phyloP scores from a whole-genome alignment of 2,329 filamentous ascomycete genomes.

The Phialemonium atrogriseum region DNA sequence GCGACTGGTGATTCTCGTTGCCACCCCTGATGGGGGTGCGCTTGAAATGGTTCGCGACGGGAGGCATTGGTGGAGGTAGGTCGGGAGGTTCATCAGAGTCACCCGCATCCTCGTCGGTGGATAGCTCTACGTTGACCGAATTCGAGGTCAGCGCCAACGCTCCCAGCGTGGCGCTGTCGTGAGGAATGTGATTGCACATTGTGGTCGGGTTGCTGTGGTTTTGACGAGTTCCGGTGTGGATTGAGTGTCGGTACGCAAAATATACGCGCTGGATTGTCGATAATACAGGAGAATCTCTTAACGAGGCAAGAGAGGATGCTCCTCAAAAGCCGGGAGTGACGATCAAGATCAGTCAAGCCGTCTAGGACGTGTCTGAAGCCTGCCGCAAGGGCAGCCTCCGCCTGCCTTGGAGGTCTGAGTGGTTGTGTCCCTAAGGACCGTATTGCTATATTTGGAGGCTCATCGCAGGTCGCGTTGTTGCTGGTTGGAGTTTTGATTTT shows the following conservation, averaged over 20 bases:
- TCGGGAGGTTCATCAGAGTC: slow-evolving; percentile 91
- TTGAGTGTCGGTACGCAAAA: too few relatives aligned
- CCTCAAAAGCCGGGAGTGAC: slow-evolving; percentile 1
- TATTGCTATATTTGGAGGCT: slow-evolving; percentile 26
- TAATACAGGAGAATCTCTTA: slow-evolving; percentile 5
- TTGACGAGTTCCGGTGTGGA: too few relatives aligned
- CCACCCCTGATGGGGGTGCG: slow-evolving; percentile 39
- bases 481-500: neutral
- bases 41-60: slow-evolving; percentile 31
- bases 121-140: slow-evolving; percentile 31
- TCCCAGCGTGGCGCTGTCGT: slow-evolving; percentile 29
- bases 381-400: slow-evolving; percentile 16
- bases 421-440: slow-evolving; percentile 32
- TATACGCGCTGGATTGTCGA: too few relatives aligned
- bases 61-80: slow-evolving; percentile 20
- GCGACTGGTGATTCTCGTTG: slow-evolving; percentile 60
- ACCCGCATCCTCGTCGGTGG: slow-evolving; percentile 51
- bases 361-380: slow-evolving; percentile 9
- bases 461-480: slow-evolving; percentile 2
- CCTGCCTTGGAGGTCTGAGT: slow-evolving; percentile 16
- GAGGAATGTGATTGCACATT: slow-evolving; percentile 28
- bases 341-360: too few relatives aligned
- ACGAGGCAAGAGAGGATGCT: neutral
- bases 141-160: slow-evolving; percentile 37
- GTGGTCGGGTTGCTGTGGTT: slow-evolving; percentile 13